Base-by-base conservation (phyloP, 2,329 filamentous ascomycete genomes). In the Paecilomyces variotii region DNA sequence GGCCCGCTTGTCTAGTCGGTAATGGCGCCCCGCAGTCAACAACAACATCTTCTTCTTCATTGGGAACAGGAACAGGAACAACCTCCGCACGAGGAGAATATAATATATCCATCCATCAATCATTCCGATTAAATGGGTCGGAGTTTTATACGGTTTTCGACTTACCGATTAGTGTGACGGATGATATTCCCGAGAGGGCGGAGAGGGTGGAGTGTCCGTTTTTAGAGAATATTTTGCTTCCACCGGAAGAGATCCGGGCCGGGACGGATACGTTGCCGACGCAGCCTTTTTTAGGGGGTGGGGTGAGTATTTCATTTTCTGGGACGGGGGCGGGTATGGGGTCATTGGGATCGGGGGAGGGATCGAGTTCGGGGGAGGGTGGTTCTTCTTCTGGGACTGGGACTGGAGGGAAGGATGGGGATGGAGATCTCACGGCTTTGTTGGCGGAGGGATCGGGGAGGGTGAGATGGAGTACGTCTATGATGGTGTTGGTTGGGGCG, bases 91-190 rank as follows among this genome's bases (percentile, higher is more conserved):
- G 85, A 2, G 87, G 86, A 2, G 73, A 76, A 19, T 89, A 89
- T 68, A 89, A 90, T 65, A 85, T 90, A 66, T 88, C 86, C 4
- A 87, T 90, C 64, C 85, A 86, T 57, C 87, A 90, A 66, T 86
- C 81, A 65, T 90, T 88, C 70, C 80, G 84, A 11, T 77, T 88
- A 57, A 88, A 89, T 67, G 80, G 78, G 11, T 78, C 79, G 1
- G 78, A 87, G 53, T 80, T 84, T 64, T 89, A 89, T 70, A 89
- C 86, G 7, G 82, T 90, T 57, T 89, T 89, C 65, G 85, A 90
- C 63, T 74, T 89, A 11, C 87, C 87, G 19, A 86, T 90, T 63
- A 79, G 80, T 2, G 82, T 89, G 39, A 87, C 86, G 4, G 90
- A 90, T 69, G 78, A 75, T 45, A 89, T 90, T 62, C 58, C 63